Evolutionary conservation across 2,329 filamentous ascomycete genomes (phyloP), one percentile per base, ranked within the genome.

Genomic region (Penicillium capsulatum): DNA sequence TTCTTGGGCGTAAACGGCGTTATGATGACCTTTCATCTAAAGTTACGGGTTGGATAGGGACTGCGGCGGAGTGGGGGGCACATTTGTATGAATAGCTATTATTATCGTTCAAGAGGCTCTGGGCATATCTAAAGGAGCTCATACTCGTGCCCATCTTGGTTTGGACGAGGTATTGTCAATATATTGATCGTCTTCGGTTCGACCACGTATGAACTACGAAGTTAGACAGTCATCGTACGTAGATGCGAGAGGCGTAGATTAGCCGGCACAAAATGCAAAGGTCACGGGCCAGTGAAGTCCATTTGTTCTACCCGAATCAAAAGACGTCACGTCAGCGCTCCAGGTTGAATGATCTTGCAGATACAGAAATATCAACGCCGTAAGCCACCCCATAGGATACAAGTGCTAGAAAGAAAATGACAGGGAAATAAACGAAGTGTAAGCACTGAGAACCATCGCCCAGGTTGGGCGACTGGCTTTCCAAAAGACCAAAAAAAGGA

Each of bases 361-460:
- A 46, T 15, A 44, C 22, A 51, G 51, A 44, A 47, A 47, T 50
- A 36, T 48, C 35, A 38, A 54, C 50, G 50, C 51, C 51, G 31
- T 44, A 38, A 45, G 45, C 44, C 47, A 47, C 44, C 45, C 50
- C 47, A 50, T 54, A 59, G 45, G 54, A 47, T 60, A 59, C 57
- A 60, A 48, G 45, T 51, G 52, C 48, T 40, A 34, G 17, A 34
- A 41, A 46, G n/a, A 40, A 45, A 40, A 44, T 34, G 22, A 31
- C n/a, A 24, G 8, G 31, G 7, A 11, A 34, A 31, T 30, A 36
- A 37, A 45, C 30, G 11, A 33, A 34, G 44, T 31, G 26, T 19
- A 32, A 34, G 35, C 14, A 22, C 26, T 11, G 22, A 7, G 22
- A 11, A n/a, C 22, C 22, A 24, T 11, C 22, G 19, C 19, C 5